Percentiles rank a stretch among this genome's conserved stretches.
Conservation (phyloP, 352 stramenopile species). For the Saprolegnia diclina region DNA sequence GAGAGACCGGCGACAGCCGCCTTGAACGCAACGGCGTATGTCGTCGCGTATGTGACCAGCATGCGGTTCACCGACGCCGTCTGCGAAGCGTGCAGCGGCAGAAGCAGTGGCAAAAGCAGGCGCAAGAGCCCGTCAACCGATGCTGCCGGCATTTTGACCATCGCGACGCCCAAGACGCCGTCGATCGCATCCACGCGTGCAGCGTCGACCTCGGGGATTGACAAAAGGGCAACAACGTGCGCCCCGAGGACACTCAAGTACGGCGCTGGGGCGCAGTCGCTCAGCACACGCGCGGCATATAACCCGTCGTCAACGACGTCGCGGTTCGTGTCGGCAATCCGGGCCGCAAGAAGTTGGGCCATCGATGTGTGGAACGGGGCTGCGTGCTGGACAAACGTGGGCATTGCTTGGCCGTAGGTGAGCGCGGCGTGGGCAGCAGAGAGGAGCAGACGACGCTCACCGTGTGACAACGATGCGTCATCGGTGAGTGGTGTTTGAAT, state of each 20-base stretch:
- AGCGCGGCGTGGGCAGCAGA: neutral
- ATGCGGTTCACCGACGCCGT: constrained; percentile 1
- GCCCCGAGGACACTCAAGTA: neutral
- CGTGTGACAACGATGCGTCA: neutral
- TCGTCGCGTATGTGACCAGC: constrained; percentile 11
- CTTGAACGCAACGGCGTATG: constrained; percentile 8
- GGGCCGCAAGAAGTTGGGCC: neutral
- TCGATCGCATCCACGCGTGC: constrained; percentile 14
- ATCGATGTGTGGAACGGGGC: neutral
- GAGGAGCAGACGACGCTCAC: neutral
- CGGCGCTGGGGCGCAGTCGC: neutral
- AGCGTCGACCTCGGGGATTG: neutral
- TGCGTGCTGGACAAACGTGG: neutral
- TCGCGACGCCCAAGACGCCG: neutral
- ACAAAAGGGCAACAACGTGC: neutral
- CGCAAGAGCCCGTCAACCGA: neutral
- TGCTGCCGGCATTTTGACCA: neutral
- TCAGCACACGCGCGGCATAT: neutral
- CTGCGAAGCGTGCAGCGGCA: neutral
- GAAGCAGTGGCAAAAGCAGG: constrained; percentile 13
- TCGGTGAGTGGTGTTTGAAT: neutral
- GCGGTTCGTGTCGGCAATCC: neutral
- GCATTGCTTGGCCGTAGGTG: neutral
- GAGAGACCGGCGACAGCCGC: constrained; percentile 1
- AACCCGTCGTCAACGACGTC: neutral